Conservation (phyloP, 805 yeast species). For the Metschnikowia corniflorae region DNA sequence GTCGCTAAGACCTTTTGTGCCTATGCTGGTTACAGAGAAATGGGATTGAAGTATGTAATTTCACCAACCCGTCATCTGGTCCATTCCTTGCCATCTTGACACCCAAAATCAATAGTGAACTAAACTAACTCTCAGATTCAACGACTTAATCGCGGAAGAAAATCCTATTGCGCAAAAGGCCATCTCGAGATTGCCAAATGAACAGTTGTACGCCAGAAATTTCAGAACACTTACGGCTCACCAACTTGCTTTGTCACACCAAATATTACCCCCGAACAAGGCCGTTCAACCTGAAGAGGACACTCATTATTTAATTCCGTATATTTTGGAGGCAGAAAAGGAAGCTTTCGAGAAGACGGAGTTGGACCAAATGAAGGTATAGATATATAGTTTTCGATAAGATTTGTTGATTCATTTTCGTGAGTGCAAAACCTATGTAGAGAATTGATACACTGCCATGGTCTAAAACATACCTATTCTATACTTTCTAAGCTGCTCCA, state of each 20-base stretch:
- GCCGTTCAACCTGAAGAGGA: constrained; percentile 79
- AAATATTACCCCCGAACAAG: constrained; percentile 76
- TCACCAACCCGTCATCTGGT: neutral
- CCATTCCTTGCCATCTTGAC: too few species aligned
- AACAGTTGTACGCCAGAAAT: constrained; percentile 84
- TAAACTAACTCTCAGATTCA: constrained; percentile 48
- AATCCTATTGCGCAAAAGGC: constrained; percentile 84
- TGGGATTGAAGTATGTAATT: constrained; percentile 66
- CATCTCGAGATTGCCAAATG: constrained; percentile 77
- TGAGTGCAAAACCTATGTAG: too few species aligned
- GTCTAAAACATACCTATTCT: constrained; percentile 45
- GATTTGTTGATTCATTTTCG: too few species aligned
- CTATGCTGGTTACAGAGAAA: constrained; percentile 87
- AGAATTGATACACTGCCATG: too few species aligned
- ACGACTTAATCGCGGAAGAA: constrained; percentile 87
- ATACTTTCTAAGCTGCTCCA: constrained; percentile 59
- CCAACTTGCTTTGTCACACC: constrained; percentile 81
- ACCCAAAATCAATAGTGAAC: neutral
- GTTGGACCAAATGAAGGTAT: constrained; percentile 66
- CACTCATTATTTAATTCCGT: constrained; percentile 78
- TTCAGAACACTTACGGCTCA: constrained; percentile 91
- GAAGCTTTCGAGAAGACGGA: constrained; percentile 84
- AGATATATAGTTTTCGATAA: constrained; percentile 4
- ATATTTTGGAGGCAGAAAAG: constrained; percentile 90
- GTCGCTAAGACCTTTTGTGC: constrained; percentile 69